Evolutionary conservation across 805 yeast species (phyloP).

Genomic region (Candida nemodendra): DNA sequence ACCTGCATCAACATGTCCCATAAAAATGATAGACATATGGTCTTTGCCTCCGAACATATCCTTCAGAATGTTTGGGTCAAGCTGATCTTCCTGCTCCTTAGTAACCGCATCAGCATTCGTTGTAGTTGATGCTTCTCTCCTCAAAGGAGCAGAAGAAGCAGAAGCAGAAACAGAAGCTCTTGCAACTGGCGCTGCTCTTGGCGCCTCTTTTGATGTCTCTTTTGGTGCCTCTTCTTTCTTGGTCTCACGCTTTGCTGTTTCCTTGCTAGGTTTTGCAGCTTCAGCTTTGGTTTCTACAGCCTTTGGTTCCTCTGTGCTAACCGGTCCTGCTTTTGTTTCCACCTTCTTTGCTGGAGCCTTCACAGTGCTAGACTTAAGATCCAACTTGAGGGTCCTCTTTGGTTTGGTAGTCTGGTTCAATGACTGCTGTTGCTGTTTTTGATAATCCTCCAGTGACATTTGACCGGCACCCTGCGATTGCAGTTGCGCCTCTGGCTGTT

Average conservation of each 20-base stretch:
- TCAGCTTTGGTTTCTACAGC: slow-evolving; percentile 28
- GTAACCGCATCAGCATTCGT: slow-evolving; percentile 49
- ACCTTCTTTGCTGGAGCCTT: slow-evolving; percentile 41
- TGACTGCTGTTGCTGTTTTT: slow-evolving; percentile 57
- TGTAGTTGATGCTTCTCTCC: slow-evolving; percentile 21
- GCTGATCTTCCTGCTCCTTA: slow-evolving; percentile 73
- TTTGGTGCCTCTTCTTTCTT: slow-evolving; percentile 16
- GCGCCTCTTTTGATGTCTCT: slow-evolving; percentile 9
- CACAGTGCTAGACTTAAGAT: slow-evolving; percentile 57
- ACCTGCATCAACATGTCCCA: slow-evolving; percentile 99
- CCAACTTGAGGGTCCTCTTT: slow-evolving; percentile 67
- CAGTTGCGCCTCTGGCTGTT: slow-evolving; percentile 20
- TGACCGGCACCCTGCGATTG: slow-evolving; percentile 34
- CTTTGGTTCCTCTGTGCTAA: slow-evolving; percentile 23
- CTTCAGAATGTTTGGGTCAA: slow-evolving; percentile 83
- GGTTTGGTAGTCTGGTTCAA: slow-evolving; percentile 46
- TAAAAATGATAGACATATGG: slow-evolving; percentile 92
- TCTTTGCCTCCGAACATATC: slow-evolving; percentile 98
- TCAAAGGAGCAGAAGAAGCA: slow-evolving; percentile 13
- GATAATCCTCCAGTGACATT: slow-evolving; percentile 81
- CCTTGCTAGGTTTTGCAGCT: slow-evolving; percentile 22
- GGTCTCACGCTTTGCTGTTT: slow-evolving; percentile 13
- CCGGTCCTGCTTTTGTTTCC: slow-evolving; percentile 23
- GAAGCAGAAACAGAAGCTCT: slow-evolving; percentile 6
- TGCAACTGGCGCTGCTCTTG: slow-evolving; percentile 14